Conservation (phyloP, 202 grass and related monocot species). For the Sporobolus alterniflorus region DNA sequence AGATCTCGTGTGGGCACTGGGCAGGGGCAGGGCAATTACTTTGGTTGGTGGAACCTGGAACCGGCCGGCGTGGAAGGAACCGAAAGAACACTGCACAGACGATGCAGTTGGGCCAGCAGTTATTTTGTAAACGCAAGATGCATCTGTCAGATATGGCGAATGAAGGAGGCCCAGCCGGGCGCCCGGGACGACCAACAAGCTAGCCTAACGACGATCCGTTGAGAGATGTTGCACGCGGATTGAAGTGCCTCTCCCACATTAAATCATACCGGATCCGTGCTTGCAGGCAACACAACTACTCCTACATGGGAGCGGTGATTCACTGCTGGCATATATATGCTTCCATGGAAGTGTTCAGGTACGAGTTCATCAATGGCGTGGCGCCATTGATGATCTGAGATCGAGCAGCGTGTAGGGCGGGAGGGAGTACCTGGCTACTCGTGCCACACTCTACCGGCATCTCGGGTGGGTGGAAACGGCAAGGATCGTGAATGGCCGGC, state of each 20-base stretch:
- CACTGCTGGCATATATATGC: neutral
- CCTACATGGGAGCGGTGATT: too few relatives aligned
- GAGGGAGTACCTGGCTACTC: neutral
- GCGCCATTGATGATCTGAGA: slow-evolving; percentile 24
- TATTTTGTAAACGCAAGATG: slow-evolving; percentile 33
- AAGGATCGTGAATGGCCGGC: slow-evolving; percentile 33
- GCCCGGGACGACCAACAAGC: neutral
- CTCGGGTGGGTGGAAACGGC: slow-evolving; percentile 37
- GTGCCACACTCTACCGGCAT: neutral
- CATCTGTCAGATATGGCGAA: slow-evolving; percentile 12
- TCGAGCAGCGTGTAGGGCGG: neutral
- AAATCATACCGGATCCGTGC: slow-evolving; percentile 10
- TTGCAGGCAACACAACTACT: slow-evolving; percentile 23
- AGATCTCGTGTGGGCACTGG: too few relatives aligned
- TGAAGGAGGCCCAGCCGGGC: neutral
- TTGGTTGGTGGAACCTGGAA: slow-evolving; percentile 22
- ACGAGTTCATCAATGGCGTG: slow-evolving; percentile 28
- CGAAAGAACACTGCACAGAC: slow-evolving; percentile 33
- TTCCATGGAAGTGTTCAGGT: neutral
- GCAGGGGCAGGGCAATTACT: slow-evolving; percentile 20
- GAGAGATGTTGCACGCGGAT: slow-evolving; percentile 10
- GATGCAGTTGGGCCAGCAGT: slow-evolving; percentile 17
- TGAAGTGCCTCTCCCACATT: neutral
- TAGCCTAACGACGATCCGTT: neutral
- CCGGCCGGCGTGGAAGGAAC: slow-evolving; percentile 25